These are phyloP conservation scores for Artemisia annua DNA, from an alignment of 129 eudicot species.

Conservation along the genomic window DNA sequence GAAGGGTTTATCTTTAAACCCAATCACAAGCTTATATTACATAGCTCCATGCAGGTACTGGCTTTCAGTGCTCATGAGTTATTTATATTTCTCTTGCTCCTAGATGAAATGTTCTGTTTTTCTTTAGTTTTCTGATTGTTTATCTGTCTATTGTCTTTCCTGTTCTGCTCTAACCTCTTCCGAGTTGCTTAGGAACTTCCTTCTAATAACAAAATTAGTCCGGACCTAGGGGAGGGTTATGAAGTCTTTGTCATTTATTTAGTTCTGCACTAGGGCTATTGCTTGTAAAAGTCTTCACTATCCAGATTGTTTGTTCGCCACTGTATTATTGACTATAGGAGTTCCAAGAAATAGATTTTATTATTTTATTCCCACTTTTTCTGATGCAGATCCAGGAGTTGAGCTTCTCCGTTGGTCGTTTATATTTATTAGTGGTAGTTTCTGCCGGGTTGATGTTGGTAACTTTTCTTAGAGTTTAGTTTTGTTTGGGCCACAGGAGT, in stretches of 20 bases:
- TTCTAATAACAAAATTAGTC: neutral
- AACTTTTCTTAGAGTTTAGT: neutral
- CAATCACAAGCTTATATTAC: constrained; percentile 94
- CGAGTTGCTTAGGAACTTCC: too few relatives aligned
- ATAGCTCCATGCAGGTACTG: constrained; percentile 98
- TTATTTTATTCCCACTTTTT: too few relatives aligned
- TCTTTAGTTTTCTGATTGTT: neutral
- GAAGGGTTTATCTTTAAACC: constrained; percentile 91
- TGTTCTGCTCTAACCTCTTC: neutral
- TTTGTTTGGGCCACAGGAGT: neutral
- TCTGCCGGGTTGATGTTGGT: neutral
- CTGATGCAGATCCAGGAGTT: too few relatives aligned
- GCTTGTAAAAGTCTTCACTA: neutral
- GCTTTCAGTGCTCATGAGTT: neutral
- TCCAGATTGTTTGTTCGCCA: neutral
- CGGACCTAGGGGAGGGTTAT: neutral
- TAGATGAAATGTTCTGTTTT: neutral
- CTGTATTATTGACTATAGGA: neutral
- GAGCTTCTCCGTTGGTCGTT: too few relatives aligned
- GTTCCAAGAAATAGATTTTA: neutral
- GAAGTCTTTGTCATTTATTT: neutral
- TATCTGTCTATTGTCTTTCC: neutral
- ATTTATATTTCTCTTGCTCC: neutral
- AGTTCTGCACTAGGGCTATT: neutral
- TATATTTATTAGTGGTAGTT: too few relatives aligned